These are phyloP conservation scores for Tillandsia leiboldiana DNA, from an alignment of 176 grass and related monocot genomes.

Conservation along the genomic window DNA sequence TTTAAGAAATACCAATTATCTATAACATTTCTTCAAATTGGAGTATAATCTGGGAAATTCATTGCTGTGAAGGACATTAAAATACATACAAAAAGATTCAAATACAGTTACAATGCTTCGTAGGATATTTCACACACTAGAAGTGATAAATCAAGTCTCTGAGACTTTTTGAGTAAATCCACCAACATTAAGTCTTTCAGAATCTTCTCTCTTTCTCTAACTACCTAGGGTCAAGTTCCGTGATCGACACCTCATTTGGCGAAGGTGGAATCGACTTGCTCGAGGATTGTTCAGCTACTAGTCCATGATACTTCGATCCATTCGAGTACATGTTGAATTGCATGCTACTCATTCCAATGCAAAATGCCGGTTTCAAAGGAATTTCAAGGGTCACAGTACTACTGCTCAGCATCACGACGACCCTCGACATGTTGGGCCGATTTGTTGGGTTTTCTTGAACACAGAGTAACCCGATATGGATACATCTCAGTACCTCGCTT, in stretches of 20 bases:
- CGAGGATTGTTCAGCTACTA: background rate
- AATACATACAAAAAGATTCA: background rate
- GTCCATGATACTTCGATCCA: too few relatives aligned
- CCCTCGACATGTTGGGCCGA: slow-evolving; percentile 6
- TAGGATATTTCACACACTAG: background rate
- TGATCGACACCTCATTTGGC: slow-evolving; percentile 19
- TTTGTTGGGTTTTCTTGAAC: slow-evolving; percentile 17
- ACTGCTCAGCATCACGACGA: slow-evolving; percentile 22
- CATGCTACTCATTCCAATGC: background rate
- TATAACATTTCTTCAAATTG: too few relatives aligned
- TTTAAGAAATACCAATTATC: too few relatives aligned
- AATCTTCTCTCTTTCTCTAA: too few relatives aligned
- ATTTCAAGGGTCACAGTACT: background rate
- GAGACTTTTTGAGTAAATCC: background rate
- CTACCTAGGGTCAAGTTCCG: slow-evolving; percentile 35
- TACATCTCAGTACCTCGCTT: slow-evolving; percentile 21
- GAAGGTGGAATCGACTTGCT: slow-evolving; percentile 11
- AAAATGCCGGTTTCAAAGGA: background rate
- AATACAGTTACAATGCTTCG: background rate
- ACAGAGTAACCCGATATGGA: slow-evolving; percentile 26
- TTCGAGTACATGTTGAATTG: too few relatives aligned
- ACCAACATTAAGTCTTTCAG: background rate
- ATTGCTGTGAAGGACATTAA: background rate
- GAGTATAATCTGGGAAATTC: background rate
- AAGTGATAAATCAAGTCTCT: background rate